Evolutionary conservation across 768 basidiomycete species (phyloP).

Genomic region (Pholiota conissans): DNA sequence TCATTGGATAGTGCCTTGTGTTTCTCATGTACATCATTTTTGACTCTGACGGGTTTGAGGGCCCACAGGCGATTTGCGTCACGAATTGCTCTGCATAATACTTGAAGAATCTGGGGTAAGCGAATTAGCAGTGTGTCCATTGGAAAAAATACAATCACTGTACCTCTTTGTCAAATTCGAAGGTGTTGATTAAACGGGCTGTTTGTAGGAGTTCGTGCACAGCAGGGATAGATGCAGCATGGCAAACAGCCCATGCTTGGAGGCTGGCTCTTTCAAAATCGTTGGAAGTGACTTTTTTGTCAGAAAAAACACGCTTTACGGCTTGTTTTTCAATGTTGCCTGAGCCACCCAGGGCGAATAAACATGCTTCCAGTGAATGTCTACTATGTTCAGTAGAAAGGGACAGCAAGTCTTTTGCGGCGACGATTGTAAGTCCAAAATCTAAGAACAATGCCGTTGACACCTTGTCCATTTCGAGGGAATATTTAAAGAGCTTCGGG

Average conservation of each 20-base stretch:
- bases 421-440: slow-evolving; percentile 29
- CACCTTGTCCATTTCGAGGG: slow-evolving; percentile 49
- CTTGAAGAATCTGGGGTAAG: slow-evolving; percentile 28
- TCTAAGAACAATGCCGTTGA: slow-evolving; percentile 40
- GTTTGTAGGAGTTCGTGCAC: slow-evolving; percentile 14
- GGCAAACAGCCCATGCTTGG: slow-evolving; percentile 47
- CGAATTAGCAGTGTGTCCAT: slow-evolving; percentile 4
- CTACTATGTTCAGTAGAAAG: slow-evolving; percentile 22
- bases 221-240: slow-evolving; percentile 26
- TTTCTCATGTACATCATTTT: slow-evolving; percentile 44
- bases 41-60: slow-evolving; percentile 43
- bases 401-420: slow-evolving; percentile 44
- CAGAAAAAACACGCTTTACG: slow-evolving; percentile 30
- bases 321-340: slow-evolving; percentile 22
- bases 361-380: slow-evolving; percentile 31
- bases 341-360: slow-evolving; percentile 39
- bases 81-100: slow-evolving; percentile 38
- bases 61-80: slow-evolving; percentile 34
- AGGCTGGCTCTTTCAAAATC: slow-evolving; percentile 27
- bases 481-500: slow-evolving; percentile 28
- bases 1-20: too few species aligned
- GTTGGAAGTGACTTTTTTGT: slow-evolving; percentile 20
- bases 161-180: slow-evolving; percentile 26
- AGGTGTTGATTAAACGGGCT: slow-evolving; percentile 26
- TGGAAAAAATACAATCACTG: neutral